Evolutionary conservation across 208 protist species (phyloP).

Genomic region (Novymonas esmeraldas): DNA sequence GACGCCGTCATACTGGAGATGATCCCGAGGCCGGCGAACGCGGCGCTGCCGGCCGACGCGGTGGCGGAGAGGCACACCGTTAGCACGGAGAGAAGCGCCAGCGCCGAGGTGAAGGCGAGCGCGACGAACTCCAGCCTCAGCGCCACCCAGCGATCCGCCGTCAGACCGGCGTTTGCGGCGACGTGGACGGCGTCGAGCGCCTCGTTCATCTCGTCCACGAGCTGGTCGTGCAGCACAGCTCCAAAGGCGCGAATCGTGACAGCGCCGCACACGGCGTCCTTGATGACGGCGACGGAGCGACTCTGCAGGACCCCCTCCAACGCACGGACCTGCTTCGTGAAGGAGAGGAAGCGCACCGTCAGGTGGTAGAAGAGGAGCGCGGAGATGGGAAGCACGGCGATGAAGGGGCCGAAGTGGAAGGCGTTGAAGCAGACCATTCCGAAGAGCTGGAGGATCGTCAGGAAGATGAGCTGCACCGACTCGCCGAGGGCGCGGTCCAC

Average conservation of each 20-base stretch:
- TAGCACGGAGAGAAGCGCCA: slow-evolving; percentile 63
- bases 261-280: slow-evolving; percentile 64
- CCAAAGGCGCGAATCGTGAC: slow-evolving; percentile 74
- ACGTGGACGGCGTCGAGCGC: slow-evolving; percentile 64
- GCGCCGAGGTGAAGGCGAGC: slow-evolving; percentile 58
- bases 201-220: slow-evolving; percentile 57
- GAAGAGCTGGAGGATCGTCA: slow-evolving; percentile 63
- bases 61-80: slow-evolving; percentile 43
- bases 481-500: slow-evolving; percentile 64
- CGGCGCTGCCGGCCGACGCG: slow-evolving; percentile 32
- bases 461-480: slow-evolving; percentile 63
- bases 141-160: slow-evolving; percentile 72
- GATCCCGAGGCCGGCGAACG: slow-evolving; percentile 71
- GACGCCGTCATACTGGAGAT: slow-evolving; percentile 63
- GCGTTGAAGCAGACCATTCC: slow-evolving; percentile 69
- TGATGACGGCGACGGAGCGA: slow-evolving; percentile 51
- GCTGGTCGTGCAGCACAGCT: slow-evolving; percentile 29
- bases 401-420: slow-evolving; percentile 58
- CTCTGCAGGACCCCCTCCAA: slow-evolving; percentile 61
- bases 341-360: slow-evolving; percentile 61
- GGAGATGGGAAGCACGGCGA: slow-evolving; percentile 64
- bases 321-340: slow-evolving; percentile 72
- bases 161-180: slow-evolving; percentile 52
- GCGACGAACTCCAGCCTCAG: slow-evolving; percentile 75
- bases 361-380: slow-evolving; percentile 78